Percentiles rank a stretch among this genome's conserved stretches.
Evolutionary conservation across 2,329 filamentous ascomycete species (phyloP).

Genomic region (Sclerotinia nivalis): DNA sequence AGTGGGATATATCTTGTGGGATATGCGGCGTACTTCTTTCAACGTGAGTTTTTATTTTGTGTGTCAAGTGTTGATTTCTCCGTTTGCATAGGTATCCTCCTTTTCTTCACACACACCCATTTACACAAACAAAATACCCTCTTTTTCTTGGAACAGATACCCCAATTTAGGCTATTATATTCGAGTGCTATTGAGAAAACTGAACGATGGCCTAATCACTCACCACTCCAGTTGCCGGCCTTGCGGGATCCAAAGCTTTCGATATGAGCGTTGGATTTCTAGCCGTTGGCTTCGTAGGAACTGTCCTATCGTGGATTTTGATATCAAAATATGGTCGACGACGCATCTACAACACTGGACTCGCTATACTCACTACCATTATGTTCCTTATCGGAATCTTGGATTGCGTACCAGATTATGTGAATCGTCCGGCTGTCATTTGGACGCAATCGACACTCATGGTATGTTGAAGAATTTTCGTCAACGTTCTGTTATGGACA

Average conservation of each 20-base stretch:
- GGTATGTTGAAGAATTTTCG: slow-evolving; percentile 36
- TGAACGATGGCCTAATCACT: background rate
- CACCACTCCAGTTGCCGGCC: slow-evolving; percentile 54
- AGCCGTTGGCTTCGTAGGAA: slow-evolving; percentile 59
- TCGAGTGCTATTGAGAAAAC: background rate
- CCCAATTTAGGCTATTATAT: background rate
- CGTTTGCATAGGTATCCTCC: too few species aligned
- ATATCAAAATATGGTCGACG: slow-evolving; percentile 63
- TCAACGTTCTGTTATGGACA: slow-evolving; percentile 35
- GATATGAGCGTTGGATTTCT: slow-evolving; percentile 63
- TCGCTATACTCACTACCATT: slow-evolving; percentile 50
- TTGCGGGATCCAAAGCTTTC: slow-evolving; percentile 55
- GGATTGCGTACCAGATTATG: slow-evolving; percentile 43
- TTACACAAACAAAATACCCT: too few species aligned
- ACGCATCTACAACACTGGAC: slow-evolving; percentile 63
- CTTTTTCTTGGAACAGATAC: background rate
- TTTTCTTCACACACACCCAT: too few species aligned
- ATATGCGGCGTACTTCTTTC: slow-evolving; percentile 62
- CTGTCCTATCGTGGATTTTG: slow-evolving; percentile 66
- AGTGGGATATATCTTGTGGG: slow-evolving; percentile 64
- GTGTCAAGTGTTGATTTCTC: background rate
- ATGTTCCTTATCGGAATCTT: slow-evolving; percentile 50
- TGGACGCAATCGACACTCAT: slow-evolving; percentile 32
- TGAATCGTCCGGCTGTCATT: slow-evolving; percentile 28
- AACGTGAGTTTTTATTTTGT: slow-evolving; percentile 29